phyloP scores from a whole-genome alignment of 148 eudicot genomes.

The Diospyros lotus region DNA sequence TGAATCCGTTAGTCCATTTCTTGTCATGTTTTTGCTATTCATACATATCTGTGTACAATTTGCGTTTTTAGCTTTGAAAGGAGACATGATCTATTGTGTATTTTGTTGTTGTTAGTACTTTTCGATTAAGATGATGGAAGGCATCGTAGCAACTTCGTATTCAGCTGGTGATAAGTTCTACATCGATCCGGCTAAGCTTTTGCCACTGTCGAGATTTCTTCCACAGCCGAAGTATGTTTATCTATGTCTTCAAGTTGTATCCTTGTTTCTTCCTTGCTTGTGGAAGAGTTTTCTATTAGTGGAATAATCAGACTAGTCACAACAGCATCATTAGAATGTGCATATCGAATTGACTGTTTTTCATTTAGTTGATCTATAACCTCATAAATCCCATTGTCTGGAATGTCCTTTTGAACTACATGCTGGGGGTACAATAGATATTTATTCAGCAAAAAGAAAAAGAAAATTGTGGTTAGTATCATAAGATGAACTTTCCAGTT shows the following conservation, averaged over 20 bases:
- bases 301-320: not conserved
- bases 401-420: not conserved
- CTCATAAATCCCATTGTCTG: not conserved
- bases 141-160: constrained; percentile 84
- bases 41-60: not conserved
- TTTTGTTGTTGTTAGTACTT: constrained; percentile 39
- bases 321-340: not conserved
- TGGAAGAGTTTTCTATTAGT: not conserved
- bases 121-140: constrained; percentile 82
- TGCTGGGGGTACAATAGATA: no score
- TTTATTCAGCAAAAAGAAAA: no score
- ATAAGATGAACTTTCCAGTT: no score
- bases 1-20: constrained; percentile 60
- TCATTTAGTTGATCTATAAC: not conserved
- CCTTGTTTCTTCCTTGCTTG: not conserved
- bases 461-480: no score
- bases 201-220: constrained; percentile 91
- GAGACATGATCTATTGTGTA: not conserved
- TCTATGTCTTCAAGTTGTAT: not conserved
- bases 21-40: not conserved
- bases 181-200: constrained; percentile 83
- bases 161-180: constrained; percentile 82
- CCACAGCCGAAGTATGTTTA: constrained; percentile 87
- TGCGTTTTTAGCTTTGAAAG: not conserved
- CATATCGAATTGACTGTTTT: not conserved